Percentiles rank a stretch among this genome's conserved stretches.
These are phyloP conservation scores for Salix koriyanagi DNA, from an alignment of 345 rosid species.

Conservation along the genomic window DNA sequence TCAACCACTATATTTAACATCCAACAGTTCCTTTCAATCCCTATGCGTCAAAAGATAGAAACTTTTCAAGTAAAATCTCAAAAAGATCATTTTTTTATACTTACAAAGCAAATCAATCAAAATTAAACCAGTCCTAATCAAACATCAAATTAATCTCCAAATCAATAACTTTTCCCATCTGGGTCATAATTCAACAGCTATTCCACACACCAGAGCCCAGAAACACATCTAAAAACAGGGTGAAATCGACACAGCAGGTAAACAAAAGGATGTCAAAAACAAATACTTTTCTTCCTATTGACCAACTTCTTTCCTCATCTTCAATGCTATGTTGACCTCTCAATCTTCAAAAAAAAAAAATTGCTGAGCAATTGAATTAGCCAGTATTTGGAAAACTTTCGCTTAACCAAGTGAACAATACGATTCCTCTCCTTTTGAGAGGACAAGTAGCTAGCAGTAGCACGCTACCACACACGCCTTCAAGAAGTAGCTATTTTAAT, in stretches of 20 bases:
- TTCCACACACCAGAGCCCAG: neutral
- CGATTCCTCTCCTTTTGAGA: neutral
- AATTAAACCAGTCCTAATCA: neutral
- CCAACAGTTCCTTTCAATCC: neutral
- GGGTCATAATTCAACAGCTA: neutral
- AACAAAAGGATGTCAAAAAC: neutral
- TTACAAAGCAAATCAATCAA: neutral
- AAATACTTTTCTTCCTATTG: neutral
- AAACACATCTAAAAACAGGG: neutral
- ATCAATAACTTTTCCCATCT: neutral
- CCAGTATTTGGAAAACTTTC: constrained; percentile 28
- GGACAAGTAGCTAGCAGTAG: constrained; percentile 19
- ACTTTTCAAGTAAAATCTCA: neutral
- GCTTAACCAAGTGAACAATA: constrained; percentile 26
- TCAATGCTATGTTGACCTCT: neutral
- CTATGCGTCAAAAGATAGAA: neutral
- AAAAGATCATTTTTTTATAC: neutral
- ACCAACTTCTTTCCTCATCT: neutral
- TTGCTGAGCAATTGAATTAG: constrained; percentile 10
- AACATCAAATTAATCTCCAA: neutral
- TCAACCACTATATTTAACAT: neutral
- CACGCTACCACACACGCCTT: constrained; percentile 18
- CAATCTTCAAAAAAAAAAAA: neutral
- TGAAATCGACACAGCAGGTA: neutral
- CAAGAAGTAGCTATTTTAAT: neutral